Base-by-base conservation (phyloP, 2,329 filamentous ascomycete species). In the Diplodia seriata region DNA sequence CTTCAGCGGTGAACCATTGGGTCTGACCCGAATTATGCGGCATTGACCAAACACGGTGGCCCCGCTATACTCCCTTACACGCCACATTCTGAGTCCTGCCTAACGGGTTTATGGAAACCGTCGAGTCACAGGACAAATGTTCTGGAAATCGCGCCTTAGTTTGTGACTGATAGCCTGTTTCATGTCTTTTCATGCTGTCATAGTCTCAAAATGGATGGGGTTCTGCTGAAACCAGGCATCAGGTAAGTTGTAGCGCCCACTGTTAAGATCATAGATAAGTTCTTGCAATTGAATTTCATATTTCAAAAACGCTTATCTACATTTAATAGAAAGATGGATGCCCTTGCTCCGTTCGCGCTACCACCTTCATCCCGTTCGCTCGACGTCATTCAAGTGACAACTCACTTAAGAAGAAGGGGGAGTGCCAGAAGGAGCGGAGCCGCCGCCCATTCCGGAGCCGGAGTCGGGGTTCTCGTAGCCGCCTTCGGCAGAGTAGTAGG, bases 391-490 rank as follows among this genome's bases (percentile, higher is more conserved):
- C 7, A 12, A 40, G 47, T n/a, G 23, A 29, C n/a, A 29, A 18
- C 18, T 14, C 12, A 8, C 31, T 31, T 57, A 65, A n/a, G 50
- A 65, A 12, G 64, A 33, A 40, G 40, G 57, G 26, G 67, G 57
- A 29, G 53, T 56, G 20, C 54, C 53, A 14, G 54, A 43, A 51
- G 62, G 62, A 51, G 53, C 54, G 20, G 33, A 40, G 23, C 59
- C 59, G 15, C 67, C 53, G 26, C 53, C 54, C 61, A 53, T 54
- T 20, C 67, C 61, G 11, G 51, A 40, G 53, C 38, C 49, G 12
- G 51, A 59, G 15, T 65, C 33, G 33, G 59, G 11, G 47, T 54
- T 68, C 59, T 51, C 59, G 43, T 68, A 65, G 33, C 67, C 67
- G 33, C 67, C 61, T 23, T 49, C 29, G 40, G 59, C 50, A 26